These are phyloP conservation scores for Leavenworthia alabamica DNA, from an alignment of 345 rosid genomes.

Conservation along the genomic window DNA sequence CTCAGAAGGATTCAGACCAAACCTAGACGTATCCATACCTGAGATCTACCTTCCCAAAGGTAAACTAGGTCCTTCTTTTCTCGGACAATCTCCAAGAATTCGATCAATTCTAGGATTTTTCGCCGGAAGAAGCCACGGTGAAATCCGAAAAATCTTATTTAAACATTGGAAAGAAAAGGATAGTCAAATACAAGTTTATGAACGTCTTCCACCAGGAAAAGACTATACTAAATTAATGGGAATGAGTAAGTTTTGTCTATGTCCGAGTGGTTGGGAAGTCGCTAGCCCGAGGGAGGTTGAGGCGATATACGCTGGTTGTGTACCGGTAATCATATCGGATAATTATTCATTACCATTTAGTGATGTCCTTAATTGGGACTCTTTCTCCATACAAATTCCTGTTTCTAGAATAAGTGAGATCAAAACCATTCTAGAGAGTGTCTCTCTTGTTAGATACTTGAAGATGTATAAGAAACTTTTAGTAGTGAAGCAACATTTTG, in stretches of 20 bases:
- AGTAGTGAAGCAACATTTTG: conserved; percentile 44
- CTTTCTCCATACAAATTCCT: conserved; percentile 44
- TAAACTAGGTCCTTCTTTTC: conserved; percentile 28
- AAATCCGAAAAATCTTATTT: conserved; percentile 35
- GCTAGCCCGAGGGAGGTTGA: conserved; percentile 50
- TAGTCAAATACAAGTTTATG: conserved; percentile 42
- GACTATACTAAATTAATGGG: conserved; percentile 37
- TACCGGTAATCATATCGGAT: conserved; percentile 55
- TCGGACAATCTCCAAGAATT: conserved; percentile 15
- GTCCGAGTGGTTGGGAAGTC: conserved; percentile 53
- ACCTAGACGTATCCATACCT: conserved; percentile 45
- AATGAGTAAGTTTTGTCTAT: conserved; percentile 46
- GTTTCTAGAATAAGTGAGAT: conserved; percentile 41
- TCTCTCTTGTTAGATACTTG: conserved; percentile 37
- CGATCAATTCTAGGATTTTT: conserved; percentile 43
- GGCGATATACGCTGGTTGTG: conserved; percentile 61
- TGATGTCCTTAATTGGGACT: conserved; percentile 57
- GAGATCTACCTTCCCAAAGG: conserved; percentile 45
- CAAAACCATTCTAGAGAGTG: conserved; percentile 40
- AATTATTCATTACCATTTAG: conserved; percentile 46
- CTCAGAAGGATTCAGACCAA: conserved; percentile 44
- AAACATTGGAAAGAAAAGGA: conserved; percentile 43
- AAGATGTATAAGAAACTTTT: conserved; percentile 40
- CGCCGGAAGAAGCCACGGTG: conserved; percentile 42
- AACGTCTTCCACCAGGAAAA: conserved; percentile 35